Evolutionary conservation across 495 filamentous ascomycete genomes (phyloP), one percentile per base, ranked within the genome.

Genomic region (Penicillium paradoxum): DNA sequence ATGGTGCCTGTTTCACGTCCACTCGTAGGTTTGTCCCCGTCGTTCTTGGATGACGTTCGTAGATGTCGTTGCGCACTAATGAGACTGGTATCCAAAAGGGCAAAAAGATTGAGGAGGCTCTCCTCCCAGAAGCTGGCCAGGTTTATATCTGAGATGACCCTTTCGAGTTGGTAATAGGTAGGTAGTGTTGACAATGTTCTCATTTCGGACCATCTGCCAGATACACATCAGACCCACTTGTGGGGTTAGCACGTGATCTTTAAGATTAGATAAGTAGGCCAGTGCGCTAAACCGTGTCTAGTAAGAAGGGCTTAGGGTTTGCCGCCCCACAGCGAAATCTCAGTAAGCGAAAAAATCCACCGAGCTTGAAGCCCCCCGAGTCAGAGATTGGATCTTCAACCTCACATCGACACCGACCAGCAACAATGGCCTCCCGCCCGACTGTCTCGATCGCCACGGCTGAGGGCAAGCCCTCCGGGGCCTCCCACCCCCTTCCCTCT

Each of bases 371-470:
- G 51, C 71, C 49, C 49, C 49, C 49, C 45, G 51, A 66, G 61
- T 60, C 62, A 63, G 47, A 66, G 59, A 53, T 50, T 70, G 58
- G 66, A 66, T 69, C 73, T 71, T 65, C 69, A 73, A 74, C 67
- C 63, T 69, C 70, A 73, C 67, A 67, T 69, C 75, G 67, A 74
- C 68, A 70, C 62, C 68, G 66, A 73, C 63, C 61, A 69, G 67
- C 75, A 79, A 85, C 73, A 79, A 93, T 95, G 90, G 88, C 90
- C 77, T 89, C 86, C 70, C 83, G 91, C 78, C 93, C 92, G 64
- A 96, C 91, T 67, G 91, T 96, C 75, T 88, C 89, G 70, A 90
- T 98, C 76, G 82, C 95, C 79, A 80, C 82, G 71, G 89, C 88
- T 73, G 90, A 95, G 84, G 95, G 93, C 78, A 81, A 85, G 74